Evolutionary conservation across 805 yeast genomes (phyloP), one percentile per base, ranked within the genome.

Genomic region (Wickerhamomyces canadensis): DNA sequence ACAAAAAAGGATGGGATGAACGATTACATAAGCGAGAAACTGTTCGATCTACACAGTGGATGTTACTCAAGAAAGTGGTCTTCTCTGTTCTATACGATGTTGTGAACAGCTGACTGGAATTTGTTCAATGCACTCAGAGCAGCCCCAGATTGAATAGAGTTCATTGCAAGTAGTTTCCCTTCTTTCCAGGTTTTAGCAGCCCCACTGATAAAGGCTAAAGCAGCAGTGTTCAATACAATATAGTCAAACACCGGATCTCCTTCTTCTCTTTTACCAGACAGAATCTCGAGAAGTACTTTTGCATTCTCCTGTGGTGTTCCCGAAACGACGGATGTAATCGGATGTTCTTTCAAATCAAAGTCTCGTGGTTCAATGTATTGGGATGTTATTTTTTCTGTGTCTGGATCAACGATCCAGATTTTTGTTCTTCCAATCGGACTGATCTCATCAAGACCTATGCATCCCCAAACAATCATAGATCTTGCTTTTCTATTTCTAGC

Each of bases 261-360:
- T 26, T 65, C 60, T 5, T 67, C 63, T 31, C 65, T 53, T 42
- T 74, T 72, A 36, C 75, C 68, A 19, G 51, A 49, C 32, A 76
- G 48, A 55, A 68, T 67, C 45, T 56, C 47, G 19, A 48, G 46
- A 34, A 88, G 70, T 1, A 70, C 47, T 2, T 51, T 62, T 0
- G 98, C 96, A 57, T 93, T 93, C 52, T 86, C 87, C 24, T 66
- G 68, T 0, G 98, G 95, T 0, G 96, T 85, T 6, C 95, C 93
- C 2, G 95, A 83, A 31, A 73, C 71, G 15, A 93, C 97, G 4
- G 67, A 62, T 4, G 61, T 63, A 27, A 93, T 65, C 1, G 78
- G 57, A 62, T 88, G 95, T 44, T 80, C 83, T 18, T 78, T 72
- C 30, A 93, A 66, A 1, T 88, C 95, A 52, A 93, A 93, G 62